Conservation (phyloP, 2,329 filamentous ascomycete genomes). For the Penicillium sp. region DNA sequence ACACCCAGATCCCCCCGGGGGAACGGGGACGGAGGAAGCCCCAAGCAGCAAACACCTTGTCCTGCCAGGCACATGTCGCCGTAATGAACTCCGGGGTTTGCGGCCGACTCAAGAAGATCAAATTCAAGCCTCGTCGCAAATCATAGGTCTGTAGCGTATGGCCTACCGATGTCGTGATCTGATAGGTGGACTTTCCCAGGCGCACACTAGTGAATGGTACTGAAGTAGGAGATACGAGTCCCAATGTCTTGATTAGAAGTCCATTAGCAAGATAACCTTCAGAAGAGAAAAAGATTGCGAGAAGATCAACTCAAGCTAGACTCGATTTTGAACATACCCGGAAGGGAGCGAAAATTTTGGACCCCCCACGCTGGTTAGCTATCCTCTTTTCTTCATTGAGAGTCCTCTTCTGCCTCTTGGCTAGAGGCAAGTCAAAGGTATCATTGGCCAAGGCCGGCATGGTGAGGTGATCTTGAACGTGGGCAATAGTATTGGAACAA, state of each 20-base stretch:
- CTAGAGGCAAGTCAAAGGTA: constrained; percentile 61
- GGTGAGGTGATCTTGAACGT: background rate
- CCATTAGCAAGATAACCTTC: background rate
- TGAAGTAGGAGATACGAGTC: constrained; percentile 84
- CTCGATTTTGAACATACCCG: constrained; percentile 60
- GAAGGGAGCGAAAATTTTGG: constrained; percentile 90
- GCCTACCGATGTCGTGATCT: constrained; percentile 94
- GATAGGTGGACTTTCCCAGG: constrained; percentile 90
- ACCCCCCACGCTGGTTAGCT: constrained; percentile 44
- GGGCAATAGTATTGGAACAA: background rate
- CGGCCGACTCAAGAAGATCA: constrained; percentile 90
- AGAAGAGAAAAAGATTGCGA: background rate
- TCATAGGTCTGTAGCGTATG: constrained; percentile 94
- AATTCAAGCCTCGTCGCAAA: constrained; percentile 80
- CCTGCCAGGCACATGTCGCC: constrained; percentile 83
- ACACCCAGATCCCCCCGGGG: constrained; percentile 76
- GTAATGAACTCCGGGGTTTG: constrained; percentile 86
- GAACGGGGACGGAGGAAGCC: constrained; percentile 55
- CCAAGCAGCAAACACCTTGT: constrained; percentile 87
- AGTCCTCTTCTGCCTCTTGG: constrained; percentile 74
- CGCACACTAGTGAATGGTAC: constrained; percentile 90
- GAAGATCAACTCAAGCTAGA: background rate
- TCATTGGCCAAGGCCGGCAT: constrained; percentile 55
- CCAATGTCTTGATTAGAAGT: constrained; percentile 70
- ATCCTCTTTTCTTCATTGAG: constrained; percentile 36